A percentile compares a stretch with the other conserved stretches of the same genome.
Conservation (phyloP, 2,329 filamentous ascomycete genomes). For the Colletotrichum liaoningense region DNA sequence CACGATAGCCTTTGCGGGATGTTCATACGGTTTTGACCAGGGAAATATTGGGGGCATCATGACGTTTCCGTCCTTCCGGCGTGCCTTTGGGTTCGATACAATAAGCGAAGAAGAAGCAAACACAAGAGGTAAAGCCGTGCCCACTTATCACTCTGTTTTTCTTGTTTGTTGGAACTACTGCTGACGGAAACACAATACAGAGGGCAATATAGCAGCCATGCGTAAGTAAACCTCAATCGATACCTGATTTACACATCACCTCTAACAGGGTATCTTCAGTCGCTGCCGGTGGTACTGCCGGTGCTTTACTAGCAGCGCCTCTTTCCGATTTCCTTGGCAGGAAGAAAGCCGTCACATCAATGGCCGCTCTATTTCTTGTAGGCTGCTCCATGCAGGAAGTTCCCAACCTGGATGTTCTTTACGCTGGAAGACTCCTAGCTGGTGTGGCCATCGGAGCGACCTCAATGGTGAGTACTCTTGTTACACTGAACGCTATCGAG, state of each 20-base stretch:
- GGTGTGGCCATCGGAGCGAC: slow-evolving; percentile 49
- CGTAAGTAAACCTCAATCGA: slow-evolving; percentile 35
- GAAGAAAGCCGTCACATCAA: slow-evolving; percentile 47
- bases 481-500: too few relatives aligned
- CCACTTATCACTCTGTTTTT: too few relatives aligned
- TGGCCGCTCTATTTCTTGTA: slow-evolving; percentile 46
- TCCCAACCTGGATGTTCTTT: slow-evolving; percentile 47
- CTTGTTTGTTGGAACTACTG: neutral
- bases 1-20: slow-evolving; percentile 50
- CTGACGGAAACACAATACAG: slow-evolving; percentile 13
- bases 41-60: slow-evolving; percentile 53
- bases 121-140: slow-evolving; percentile 29
- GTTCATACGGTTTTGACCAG: slow-evolving; percentile 52
- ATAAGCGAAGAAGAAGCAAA: slow-evolving; percentile 43
- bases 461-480: slow-evolving; percentile 41
- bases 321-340: slow-evolving; percentile 50
- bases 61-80: slow-evolving; percentile 48
- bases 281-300: slow-evolving; percentile 49
- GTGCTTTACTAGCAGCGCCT: slow-evolving; percentile 50
- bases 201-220: slow-evolving; percentile 47
- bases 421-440: slow-evolving; percentile 49
- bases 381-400: slow-evolving; percentile 50
- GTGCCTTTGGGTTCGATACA: slow-evolving; percentile 47
- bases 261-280: slow-evolving; percentile 39
- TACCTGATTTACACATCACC: neutral